A percentile compares a stretch with the other conserved stretches of the same genome.
phyloP scores from a whole-genome alignment of 768 basidiomycete species.

The Tulasnella sp. region DNA sequence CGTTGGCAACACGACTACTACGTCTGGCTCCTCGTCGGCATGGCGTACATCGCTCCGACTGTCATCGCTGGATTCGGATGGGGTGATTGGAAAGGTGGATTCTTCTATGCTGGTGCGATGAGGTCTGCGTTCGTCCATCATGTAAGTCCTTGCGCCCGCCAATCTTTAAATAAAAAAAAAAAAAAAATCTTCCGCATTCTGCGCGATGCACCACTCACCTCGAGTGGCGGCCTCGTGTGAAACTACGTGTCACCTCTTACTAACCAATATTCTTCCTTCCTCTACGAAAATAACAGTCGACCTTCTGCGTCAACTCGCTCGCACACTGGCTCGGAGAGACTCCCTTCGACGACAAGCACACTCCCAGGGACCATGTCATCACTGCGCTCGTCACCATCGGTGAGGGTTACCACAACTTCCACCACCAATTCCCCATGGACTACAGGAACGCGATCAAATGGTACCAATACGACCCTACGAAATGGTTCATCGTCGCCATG shows the following conservation, averaged over 20 bases:
- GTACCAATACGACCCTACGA: conserved; percentile 89
- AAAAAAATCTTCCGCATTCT: too few species aligned
- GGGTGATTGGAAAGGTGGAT: conserved; percentile 81
- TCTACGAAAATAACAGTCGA: too few species aligned
- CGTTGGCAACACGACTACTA: conserved; percentile 84
- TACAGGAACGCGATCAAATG: conserved; percentile 93
- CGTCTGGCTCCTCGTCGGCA: conserved; percentile 51
- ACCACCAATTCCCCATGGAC: conserved; percentile 95
- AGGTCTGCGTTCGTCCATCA: conserved; percentile 82
- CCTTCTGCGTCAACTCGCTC: conserved; percentile 93
- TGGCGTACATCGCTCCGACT: conserved; percentile 66
- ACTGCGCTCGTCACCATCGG: conserved; percentile 87
- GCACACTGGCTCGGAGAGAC: conserved; percentile 93
- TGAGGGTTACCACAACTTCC: conserved; percentile 98
- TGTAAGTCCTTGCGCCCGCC: conserved; percentile 45
- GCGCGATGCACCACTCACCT: not conserved
- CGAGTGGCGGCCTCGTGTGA: too few species aligned
- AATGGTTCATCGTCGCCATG: conserved; percentile 75
- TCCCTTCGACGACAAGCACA: conserved; percentile 92
- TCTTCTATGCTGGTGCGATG: conserved; percentile 69
- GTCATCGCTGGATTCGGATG: conserved; percentile 66
- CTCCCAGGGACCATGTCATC: conserved; percentile 78
- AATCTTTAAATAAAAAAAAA: not conserved
- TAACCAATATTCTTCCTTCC: conserved; percentile 4
- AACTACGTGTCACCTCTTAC: not conserved